A percentile compares a stretch with the other conserved stretches of the same genome.
Conservation (phyloP, 108 stramenopile genomes). For the Nitzschia sp. region DNA sequence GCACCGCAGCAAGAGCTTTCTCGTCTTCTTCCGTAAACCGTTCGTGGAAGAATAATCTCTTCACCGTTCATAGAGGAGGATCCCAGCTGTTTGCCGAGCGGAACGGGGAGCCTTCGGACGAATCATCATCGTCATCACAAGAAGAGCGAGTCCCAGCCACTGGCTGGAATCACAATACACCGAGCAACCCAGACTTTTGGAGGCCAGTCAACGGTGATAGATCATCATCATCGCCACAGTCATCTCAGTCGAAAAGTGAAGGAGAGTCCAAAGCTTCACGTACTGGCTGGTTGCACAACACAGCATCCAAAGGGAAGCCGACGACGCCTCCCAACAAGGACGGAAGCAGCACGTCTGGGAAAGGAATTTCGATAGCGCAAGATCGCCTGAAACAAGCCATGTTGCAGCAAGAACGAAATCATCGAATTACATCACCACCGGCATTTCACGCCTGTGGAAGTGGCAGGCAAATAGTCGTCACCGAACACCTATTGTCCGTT, state of each 20-base stretch:
- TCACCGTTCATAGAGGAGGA: background rate
- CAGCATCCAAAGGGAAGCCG: conserved; percentile 22
- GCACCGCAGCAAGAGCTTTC: background rate
- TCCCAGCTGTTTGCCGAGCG: background rate
- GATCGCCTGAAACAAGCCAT: conserved; percentile 60
- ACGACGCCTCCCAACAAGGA: background rate
- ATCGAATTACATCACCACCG: conserved; percentile 76
- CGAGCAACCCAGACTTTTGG: conserved; percentile 39
- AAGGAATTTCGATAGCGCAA: conserved; percentile 34
- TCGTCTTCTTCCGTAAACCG: background rate
- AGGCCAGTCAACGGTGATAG: background rate
- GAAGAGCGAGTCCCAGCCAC: conserved; percentile 30
- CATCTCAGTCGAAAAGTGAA: background rate
- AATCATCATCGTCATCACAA: background rate
- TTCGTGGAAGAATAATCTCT: background rate
- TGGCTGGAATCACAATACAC: conserved; percentile 65
- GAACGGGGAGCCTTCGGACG: background rate
- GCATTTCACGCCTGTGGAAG: conserved; percentile 70
- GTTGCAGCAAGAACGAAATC: conserved; percentile 64
- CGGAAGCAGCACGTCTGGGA: conserved; percentile 17
- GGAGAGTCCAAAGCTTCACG: conserved; percentile 23
- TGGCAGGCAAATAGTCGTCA: conserved; percentile 59
- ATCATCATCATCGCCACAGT: background rate
- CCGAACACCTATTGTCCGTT: conserved; percentile 76
- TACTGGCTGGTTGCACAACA: conserved; percentile 90